Conservation (phyloP, 1,284 basidiomycete species). For the Puccinia hordei region DNA sequence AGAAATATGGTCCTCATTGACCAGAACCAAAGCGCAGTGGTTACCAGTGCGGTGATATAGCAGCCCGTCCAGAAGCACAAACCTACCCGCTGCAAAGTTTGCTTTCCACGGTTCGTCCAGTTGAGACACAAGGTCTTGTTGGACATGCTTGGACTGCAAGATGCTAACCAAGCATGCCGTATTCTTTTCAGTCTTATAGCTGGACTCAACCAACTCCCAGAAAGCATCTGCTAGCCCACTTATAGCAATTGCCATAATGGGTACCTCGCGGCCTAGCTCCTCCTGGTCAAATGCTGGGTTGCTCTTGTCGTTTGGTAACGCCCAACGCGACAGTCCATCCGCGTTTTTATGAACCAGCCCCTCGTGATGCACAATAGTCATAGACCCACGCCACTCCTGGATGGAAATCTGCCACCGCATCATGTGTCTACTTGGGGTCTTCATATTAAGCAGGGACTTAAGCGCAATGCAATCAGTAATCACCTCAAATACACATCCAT, state of each 20-base stretch:
- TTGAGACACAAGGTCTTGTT: not conserved
- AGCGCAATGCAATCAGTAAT: slow-evolving; percentile 20
- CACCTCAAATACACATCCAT: not conserved
- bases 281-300: not conserved
- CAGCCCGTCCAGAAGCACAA: not conserved
- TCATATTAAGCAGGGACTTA: slow-evolving; percentile 8
- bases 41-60: not conserved
- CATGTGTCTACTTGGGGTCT: slow-evolving; percentile 18
- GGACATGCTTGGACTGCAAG: not conserved
- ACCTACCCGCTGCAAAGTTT: not conserved
- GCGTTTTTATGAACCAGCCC: slow-evolving; percentile 15
- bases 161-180: not conserved
- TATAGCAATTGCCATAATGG: slow-evolving; percentile 1
- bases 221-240: not conserved
- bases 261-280: not conserved
- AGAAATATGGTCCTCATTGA: not conserved
- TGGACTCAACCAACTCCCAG: not conserved
- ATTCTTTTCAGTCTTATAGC: not conserved
- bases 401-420: slow-evolving; percentile 7
- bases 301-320: not conserved
- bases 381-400: slow-evolving; percentile 1
- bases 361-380: not conserved
- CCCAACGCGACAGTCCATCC: not conserved
- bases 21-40: not conserved
- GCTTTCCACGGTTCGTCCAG: no score